A percentile compares a stretch with the other conserved stretches of the same genome.
Evolutionary conservation across 2,329 filamentous ascomycete genomes (phyloP).

Genomic region (Arthroderma uncinatum): DNA sequence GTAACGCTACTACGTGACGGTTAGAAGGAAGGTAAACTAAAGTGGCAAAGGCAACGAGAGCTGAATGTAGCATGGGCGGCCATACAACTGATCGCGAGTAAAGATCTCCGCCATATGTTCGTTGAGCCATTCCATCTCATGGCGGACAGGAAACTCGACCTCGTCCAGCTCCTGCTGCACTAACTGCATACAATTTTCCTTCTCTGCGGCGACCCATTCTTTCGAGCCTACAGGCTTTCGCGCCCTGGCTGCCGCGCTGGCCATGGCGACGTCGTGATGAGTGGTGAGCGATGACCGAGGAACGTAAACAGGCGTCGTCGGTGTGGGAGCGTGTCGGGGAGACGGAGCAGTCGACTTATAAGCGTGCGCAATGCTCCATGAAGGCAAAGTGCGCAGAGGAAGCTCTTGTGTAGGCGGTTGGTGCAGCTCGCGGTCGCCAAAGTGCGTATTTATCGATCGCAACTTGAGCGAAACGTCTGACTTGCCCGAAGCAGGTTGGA

Average conservation of each 20-base stretch:
- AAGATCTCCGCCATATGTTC: slow-evolving; percentile 97
- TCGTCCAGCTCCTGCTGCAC: slow-evolving; percentile 78
- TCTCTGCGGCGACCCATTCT: slow-evolving; percentile 77
- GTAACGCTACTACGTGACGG: slow-evolving; percentile 59
- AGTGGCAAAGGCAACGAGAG: neutral
- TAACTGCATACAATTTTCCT: slow-evolving; percentile 64
- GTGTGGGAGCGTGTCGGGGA: neutral
- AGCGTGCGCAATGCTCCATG: neutral
- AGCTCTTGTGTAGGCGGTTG: no score
- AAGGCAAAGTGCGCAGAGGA: neutral
- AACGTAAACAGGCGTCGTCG: neutral
- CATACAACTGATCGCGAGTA: slow-evolving; percentile 73
- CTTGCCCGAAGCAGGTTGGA: neutral
- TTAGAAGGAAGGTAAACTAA: neutral
- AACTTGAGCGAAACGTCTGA: no score
- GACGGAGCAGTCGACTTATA: neutral
- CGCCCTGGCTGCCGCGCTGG: slow-evolving; percentile 27
- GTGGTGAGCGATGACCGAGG: neutral
- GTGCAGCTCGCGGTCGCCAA: neutral
- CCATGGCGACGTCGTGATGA: slow-evolving; percentile 21
- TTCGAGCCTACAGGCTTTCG: slow-evolving; percentile 60
- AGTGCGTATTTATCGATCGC: neutral
- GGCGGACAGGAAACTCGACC: slow-evolving; percentile 79
- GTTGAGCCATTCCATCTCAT: slow-evolving; percentile 96
- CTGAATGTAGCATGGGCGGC: neutral